Conservation (phyloP, 805 yeast species). For the Starmerella stellata region DNA sequence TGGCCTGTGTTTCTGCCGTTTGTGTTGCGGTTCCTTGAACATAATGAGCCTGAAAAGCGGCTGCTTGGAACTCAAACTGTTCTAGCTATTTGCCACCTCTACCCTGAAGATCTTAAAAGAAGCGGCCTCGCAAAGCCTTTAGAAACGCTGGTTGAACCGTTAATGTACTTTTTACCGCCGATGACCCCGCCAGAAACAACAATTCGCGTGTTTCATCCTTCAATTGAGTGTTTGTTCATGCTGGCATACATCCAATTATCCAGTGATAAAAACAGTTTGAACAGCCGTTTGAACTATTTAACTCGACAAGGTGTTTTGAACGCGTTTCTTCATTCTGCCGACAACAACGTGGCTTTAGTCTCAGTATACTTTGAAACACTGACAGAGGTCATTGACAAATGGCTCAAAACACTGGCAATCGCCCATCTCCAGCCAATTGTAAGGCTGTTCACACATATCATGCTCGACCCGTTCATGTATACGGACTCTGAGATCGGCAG, state of each 20-base stretch:
- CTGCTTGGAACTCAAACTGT: constrained; percentile 15
- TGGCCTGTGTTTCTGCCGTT: constrained; percentile 23
- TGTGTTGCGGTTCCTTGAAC: constrained; percentile 19
- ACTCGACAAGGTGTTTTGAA: constrained; percentile 19
- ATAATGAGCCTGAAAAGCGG: constrained; percentile 16
- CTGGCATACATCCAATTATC: too few relatives aligned
- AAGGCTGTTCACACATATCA: constrained; percentile 13
- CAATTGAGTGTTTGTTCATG: too few relatives aligned
- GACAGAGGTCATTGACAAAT: constrained; percentile 4
- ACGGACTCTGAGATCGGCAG: constrained; percentile 12
- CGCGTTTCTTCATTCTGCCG: constrained; percentile 15
- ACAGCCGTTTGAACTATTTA: constrained; percentile 10
- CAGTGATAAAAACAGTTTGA: neutral
- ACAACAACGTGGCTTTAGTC: constrained; percentile 15
- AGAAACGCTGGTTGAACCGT: constrained; percentile 18
- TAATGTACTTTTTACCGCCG: constrained; percentile 22
- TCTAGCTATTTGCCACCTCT: constrained; percentile 3
- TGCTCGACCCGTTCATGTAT: constrained; percentile 21
- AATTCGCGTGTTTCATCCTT: constrained; percentile 9
- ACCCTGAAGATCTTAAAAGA: constrained; percentile 5
- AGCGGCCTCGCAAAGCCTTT: constrained; percentile 21
- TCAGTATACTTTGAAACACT: constrained; percentile 9
- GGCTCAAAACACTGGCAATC: constrained; percentile 12
- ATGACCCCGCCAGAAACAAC: constrained; percentile 13
- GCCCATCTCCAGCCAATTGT: constrained; percentile 18